A percentile compares a stretch with the other conserved stretches of the same genome.
Evolutionary conservation across 768 basidiomycete species (phyloP).

Genomic region (Vararia minispora): DNA sequence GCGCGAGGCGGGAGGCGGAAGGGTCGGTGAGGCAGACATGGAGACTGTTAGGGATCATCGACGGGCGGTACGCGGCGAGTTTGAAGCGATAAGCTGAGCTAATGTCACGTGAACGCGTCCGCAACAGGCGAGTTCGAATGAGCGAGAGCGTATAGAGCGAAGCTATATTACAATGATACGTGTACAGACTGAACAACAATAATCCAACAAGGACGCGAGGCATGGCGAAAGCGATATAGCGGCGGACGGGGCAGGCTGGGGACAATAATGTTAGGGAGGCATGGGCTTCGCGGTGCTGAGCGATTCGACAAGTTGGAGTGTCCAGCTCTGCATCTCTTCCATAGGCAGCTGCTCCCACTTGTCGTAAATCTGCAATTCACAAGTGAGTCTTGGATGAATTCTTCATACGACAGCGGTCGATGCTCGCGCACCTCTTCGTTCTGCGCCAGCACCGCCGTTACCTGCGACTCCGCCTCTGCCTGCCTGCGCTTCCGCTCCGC

Average conservation of each 20-base stretch:
- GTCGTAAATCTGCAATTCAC: slow-evolving; percentile 28
- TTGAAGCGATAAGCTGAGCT: neutral
- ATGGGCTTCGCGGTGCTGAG: slow-evolving; percentile 13
- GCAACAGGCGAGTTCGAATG: neutral
- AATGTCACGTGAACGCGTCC: neutral
- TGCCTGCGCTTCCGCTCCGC: slow-evolving; percentile 36
- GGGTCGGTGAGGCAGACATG: too few species aligned
- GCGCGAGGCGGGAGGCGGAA: too few species aligned
- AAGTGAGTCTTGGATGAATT: slow-evolving; percentile 11
- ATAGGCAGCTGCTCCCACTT: slow-evolving; percentile 46
- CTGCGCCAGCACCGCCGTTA: slow-evolving; percentile 36
- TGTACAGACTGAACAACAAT: neutral
- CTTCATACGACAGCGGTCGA: neutral
- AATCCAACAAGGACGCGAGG: neutral
- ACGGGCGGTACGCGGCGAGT: neutral
- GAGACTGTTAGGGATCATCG: too few species aligned
- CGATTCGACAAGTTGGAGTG: slow-evolving; percentile 27
- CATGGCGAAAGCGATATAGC: neutral
- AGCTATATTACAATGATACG: neutral
- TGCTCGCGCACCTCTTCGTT: slow-evolving; percentile 44
- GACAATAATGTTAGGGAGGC: slow-evolving; percentile 1
- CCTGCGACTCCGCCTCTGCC: slow-evolving; percentile 33
- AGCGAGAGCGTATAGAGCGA: neutral
- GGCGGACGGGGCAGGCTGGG: slow-evolving; percentile 4
- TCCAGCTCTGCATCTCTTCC: slow-evolving; percentile 45